Percentiles rank a stretch among this genome's conserved stretches.
These are phyloP conservation scores for Pichia paraexigua DNA, from an alignment of 805 yeast genomes.

Conservation along the genomic window DNA sequence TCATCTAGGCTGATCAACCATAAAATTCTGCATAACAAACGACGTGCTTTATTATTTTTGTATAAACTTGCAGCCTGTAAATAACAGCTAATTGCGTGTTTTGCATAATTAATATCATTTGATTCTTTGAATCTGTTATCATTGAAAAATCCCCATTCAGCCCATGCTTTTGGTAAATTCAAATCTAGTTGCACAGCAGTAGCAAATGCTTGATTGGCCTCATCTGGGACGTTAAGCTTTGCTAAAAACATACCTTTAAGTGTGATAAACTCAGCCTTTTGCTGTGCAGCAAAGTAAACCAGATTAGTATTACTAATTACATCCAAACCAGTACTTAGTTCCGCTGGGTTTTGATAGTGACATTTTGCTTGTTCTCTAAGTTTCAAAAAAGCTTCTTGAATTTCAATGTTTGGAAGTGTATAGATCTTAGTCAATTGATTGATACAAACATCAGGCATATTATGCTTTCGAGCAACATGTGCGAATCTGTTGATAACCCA, in stretches of 20 bases:
- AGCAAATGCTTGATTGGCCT: constrained; percentile 96
- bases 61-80: constrained; percentile 96
- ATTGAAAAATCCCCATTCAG: constrained; percentile 97
- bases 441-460: constrained; percentile 94
- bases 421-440: constrained; percentile 88
- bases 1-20: constrained; percentile 95
- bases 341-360: constrained; percentile 87
- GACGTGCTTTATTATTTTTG: constrained; percentile 85
- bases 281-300: constrained; percentile 94
- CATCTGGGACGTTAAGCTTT: constrained; percentile 81
- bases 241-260: constrained; percentile 97
- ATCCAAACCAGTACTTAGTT: constrained; percentile 89
- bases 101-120: constrained; percentile 73
- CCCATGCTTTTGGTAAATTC: constrained; percentile 97
- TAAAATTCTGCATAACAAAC: constrained; percentile 76
- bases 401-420: constrained; percentile 93
- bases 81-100: constrained; percentile 91
- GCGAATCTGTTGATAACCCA: constrained; percentile 98
- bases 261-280: constrained; percentile 96
- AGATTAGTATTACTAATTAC: constrained; percentile 94
- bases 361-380: constrained; percentile 96
- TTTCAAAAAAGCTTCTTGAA: constrained; percentile 94
- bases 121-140: constrained; percentile 81
- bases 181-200: constrained; percentile 95
- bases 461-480: constrained; percentile 94